These are phyloP conservation scores for Hypoxylon sp. DNA, from an alignment of 2,329 filamentous ascomycete genomes.

Conservation along the genomic window DNA sequence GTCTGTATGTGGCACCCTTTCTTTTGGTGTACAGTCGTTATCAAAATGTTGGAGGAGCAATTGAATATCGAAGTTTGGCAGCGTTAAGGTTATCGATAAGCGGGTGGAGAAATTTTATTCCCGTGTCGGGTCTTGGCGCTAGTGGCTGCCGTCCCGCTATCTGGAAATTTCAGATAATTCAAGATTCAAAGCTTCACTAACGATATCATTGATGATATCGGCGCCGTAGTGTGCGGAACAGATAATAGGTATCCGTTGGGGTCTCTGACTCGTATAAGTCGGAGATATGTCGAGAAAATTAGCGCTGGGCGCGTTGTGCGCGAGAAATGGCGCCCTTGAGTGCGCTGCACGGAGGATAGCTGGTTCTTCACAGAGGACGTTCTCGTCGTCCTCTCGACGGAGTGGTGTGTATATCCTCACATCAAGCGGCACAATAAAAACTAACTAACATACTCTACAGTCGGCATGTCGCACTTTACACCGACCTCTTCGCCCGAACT, in stretches of 20 bases:
- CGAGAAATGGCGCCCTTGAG: conserved; percentile 49
- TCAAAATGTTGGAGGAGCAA: neutral
- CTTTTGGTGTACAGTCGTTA: neutral
- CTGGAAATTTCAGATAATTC: conserved; percentile 31
- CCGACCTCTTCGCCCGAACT: conserved; percentile 68
- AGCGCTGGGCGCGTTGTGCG: conserved; percentile 48
- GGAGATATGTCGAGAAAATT: conserved; percentile 50
- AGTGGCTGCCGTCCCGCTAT: conserved; percentile 17
- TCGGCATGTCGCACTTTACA: conserved; percentile 62
- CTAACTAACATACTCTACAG: conserved; percentile 30
- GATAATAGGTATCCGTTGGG: conserved; percentile 6
- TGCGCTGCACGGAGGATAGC: conserved; percentile 47
- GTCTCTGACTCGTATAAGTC: neutral
- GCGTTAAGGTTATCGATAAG: conserved; percentile 32
- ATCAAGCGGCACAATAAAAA: neutral
- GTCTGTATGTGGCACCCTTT: conserved; percentile 12
- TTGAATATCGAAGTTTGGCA: conserved; percentile 21
- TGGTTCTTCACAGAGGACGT: conserved; percentile 45
- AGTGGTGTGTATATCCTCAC: conserved; percentile 45
- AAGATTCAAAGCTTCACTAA: conserved; percentile 6
- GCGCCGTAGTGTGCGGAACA: conserved; percentile 8
- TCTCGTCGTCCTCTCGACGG: conserved; percentile 50
- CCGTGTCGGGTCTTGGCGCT: conserved; percentile 35
- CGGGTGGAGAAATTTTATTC: conserved; percentile 48
- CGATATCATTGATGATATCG: neutral